Evolutionary conservation across 305 asterid genomes (phyloP), one percentile per base, ranked within the genome.

Genomic region (Fraxinus greggii): DNA sequence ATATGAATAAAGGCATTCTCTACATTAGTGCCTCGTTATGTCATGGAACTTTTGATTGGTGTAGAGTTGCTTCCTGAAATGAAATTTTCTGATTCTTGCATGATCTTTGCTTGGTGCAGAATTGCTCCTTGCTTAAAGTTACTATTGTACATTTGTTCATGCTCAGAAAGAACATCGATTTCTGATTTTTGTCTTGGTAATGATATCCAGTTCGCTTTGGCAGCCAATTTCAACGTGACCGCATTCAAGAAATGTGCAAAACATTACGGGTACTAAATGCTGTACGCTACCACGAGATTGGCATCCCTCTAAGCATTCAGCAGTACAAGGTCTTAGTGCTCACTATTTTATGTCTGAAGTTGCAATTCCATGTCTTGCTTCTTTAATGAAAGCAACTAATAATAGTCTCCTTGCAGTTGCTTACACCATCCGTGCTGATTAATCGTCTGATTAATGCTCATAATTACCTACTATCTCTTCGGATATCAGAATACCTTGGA

Each of bases 151-250:
- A 35, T 73, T 61, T 73, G 19, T 88, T 80, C 83, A 76, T 85
- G 85, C 81, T 83, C 72, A 69, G 75, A 82, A 83, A 84, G 85
- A 85, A 80, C 83, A 81, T 83, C 85, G 54, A 85, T 84, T 88
- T 85, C 92, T 91, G 92, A 86, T 90, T 91, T 89, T 86, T 83
- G 89, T 90, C 92, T 88, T 89, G 90, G 82, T 93, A 91, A 83
- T 92, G 95, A 93, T 90, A 90, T 88, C 92, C 93, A 89, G 95
- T 91, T 94, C 92, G 89, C 90, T 92, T 94, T 93, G 91, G 91
- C 98, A 96, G 98, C 91, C 94, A 93, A 84, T 87, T 92, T 88
- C 95, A 91, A 83, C 97, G 95, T 88, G 98, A 96, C 85, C 88
- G 84, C 86, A 89, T 96, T 83, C 93, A 89, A 83, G 99, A 96